A percentile compares a stretch with the other conserved stretches of the same genome.
phyloP scores from a whole-genome alignment of 495 filamentous ascomycete species.

The Aspergillus wentii region DNA sequence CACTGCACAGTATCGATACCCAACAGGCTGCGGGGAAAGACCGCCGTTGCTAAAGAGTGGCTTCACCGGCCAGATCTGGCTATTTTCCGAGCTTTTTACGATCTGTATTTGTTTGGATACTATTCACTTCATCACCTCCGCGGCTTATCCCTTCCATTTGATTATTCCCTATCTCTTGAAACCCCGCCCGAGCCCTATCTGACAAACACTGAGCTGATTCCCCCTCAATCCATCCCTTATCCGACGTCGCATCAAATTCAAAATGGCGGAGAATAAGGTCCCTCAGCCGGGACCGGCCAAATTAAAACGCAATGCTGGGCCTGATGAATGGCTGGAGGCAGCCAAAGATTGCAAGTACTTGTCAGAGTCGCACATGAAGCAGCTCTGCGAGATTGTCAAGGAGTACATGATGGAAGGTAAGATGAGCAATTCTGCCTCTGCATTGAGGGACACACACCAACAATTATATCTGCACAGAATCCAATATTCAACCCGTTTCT shows the following conservation, averaged over 20 bases:
- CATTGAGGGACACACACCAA: neutral
- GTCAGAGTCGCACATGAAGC: slow-evolving; percentile 94
- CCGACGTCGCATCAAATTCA: no score
- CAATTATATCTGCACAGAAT: slow-evolving; percentile 53
- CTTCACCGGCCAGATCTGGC: no score
- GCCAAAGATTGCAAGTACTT: slow-evolving; percentile 97
- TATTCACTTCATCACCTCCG: no score
- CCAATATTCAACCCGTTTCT: slow-evolving; percentile 92
- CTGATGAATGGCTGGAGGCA: slow-evolving; percentile 94
- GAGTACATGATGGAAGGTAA: slow-evolving; percentile 95
- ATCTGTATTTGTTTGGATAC: no score
- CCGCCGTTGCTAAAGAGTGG: no score
- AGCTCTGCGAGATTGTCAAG: slow-evolving; percentile 97
- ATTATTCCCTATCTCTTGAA: no score
- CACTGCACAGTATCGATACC: no score
- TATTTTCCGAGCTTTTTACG: no score
- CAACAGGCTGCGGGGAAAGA: slow-evolving; percentile 17
- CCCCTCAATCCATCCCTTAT: no score
- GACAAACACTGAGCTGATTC: neutral
- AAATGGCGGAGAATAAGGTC: slow-evolving; percentile 54
- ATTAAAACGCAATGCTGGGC: slow-evolving; percentile 71
- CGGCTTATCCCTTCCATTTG: no score
- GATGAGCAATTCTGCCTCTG: slow-evolving; percentile 15
- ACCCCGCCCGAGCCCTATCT: no score
- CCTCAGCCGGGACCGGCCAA: slow-evolving; percentile 89